A percentile compares a stretch with the other conserved stretches of the same genome.
These are phyloP conservation scores for Euphorbia schlechtendalii DNA, from an alignment of 441 rosid genomes.

Conservation along the genomic window DNA sequence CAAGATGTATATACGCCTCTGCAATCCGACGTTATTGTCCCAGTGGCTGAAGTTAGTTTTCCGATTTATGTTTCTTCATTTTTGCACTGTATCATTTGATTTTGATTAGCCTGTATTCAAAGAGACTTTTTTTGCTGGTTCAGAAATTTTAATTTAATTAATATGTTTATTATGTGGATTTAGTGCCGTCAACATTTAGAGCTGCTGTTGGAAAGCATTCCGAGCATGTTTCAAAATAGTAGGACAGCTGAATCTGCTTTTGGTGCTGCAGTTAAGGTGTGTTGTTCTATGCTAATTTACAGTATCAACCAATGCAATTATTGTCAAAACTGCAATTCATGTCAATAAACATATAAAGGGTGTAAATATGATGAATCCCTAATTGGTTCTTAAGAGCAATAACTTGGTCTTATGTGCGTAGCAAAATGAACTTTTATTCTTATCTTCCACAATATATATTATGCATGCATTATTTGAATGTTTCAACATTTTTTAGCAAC, in stretches of 20 bases:
- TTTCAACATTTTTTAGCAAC: not conserved
- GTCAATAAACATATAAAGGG: too few relatives aligned
- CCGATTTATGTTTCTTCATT: not conserved
- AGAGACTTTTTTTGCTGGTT: too few relatives aligned
- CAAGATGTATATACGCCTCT: conserved; percentile 87
- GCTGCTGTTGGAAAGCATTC: conserved; percentile 90
- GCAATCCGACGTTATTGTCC: conserved; percentile 75
- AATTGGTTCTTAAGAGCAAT: too few relatives aligned
- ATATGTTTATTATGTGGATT: too few relatives aligned
- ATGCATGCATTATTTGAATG: too few relatives aligned
- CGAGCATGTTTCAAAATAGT: conserved; percentile 80
- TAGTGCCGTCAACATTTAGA: conserved; percentile 97
- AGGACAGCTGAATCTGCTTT: conserved; percentile 92
- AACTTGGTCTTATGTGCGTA: not conserved
- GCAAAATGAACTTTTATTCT: too few relatives aligned
- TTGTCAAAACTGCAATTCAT: not conserved
- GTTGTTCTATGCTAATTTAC: too few relatives aligned
- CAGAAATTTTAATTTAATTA: too few relatives aligned
- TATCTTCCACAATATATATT: too few relatives aligned
- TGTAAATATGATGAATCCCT: too few relatives aligned
- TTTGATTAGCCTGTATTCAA: conserved; percentile 3
- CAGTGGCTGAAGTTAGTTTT: conserved; percentile 67
- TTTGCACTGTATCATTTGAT: not conserved
- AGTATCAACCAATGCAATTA: not conserved
- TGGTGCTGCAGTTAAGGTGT: conserved; percentile 93